Evolutionary conservation across 2,329 filamentous ascomycete species (phyloP), one percentile per base, ranked within the genome.

Genomic region (Colletotrichum godetiae): DNA sequence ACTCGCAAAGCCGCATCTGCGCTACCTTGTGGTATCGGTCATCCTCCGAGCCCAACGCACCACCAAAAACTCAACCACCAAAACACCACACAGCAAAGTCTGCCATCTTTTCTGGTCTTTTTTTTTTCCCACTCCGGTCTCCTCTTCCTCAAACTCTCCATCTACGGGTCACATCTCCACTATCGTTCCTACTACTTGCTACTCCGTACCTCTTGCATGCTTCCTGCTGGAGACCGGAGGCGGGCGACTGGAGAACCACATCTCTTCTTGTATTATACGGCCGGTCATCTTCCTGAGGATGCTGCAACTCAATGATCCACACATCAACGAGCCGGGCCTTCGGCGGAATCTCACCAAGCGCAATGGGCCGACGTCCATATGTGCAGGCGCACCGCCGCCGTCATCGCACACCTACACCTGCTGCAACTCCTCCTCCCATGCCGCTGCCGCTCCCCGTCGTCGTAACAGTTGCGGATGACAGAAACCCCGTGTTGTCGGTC

Each of bases 301-400:
- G 70, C 67, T 61, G 67, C 70, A 61, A 69, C 70, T 57, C 70
- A 52, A 73, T 73, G 70, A 70, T 70, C 70, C 70, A 70, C 70
- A 59, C 67, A 52, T 52, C 56, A 12, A 70, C 56, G 27, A 65
- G 27, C 66, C 70, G 67, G 70, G 22, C 46, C 52, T 37, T 70
- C 33, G 60, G 70, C 35, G 49, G 67, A 19, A 15, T 70, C 60
- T 69, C 60, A 55, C 13, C 66, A 55, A 56, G 52, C 55, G 29
- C 59, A 19, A 73, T 73, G 70, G 70, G 70, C 60, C 66, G 66
- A 35, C 67, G 22, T 70, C 66, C 56, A 60, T 57, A 73, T 70
- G 59, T 70, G 55, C 66, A 57, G 53, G 59, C 59, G 33, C 59
- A 60, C 42, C 70, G 66, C 70, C 70, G 59, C 59, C 64, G 63